These are phyloP conservation scores for Myochromella boudieri DNA, from an alignment of 768 basidiomycete genomes.

Conservation along the genomic window DNA sequence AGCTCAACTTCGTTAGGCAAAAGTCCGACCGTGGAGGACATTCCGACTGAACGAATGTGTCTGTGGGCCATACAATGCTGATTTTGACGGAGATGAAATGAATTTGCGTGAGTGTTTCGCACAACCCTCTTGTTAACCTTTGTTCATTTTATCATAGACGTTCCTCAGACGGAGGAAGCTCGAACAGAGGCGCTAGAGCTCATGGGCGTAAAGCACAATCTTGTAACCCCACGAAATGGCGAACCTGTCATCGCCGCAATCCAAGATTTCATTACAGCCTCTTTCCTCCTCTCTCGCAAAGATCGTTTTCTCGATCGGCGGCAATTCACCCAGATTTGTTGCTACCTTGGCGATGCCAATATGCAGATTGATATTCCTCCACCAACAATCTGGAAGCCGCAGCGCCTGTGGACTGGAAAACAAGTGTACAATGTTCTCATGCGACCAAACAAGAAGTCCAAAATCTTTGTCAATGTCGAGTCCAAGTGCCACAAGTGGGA, in stretches of 20 bases:
- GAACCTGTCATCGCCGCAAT: slow-evolving; percentile 99
- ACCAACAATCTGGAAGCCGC: slow-evolving; percentile 91
- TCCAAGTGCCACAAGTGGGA: slow-evolving; percentile 91
- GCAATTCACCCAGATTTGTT: slow-evolving; percentile 96
- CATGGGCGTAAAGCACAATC: slow-evolving; percentile 95
- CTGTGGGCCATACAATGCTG: slow-evolving; percentile 98
- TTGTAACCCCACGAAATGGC: slow-evolving; percentile 97
- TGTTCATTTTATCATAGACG: slow-evolving; percentile 53
- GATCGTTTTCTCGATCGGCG: slow-evolving; percentile 92
- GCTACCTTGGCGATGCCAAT: slow-evolving; percentile 89
- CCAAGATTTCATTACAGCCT: slow-evolving; percentile 99
- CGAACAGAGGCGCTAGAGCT: slow-evolving; percentile 95
- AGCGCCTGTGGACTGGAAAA: slow-evolving; percentile 95
- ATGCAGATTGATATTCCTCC: slow-evolving; percentile 94
- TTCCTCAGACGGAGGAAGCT: slow-evolving; percentile 98
- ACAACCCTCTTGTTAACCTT: slow-evolving; percentile 2
- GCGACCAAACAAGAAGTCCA: slow-evolving; percentile 83
- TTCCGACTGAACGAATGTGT: slow-evolving; percentile 99
- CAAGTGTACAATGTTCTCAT: slow-evolving; percentile 98
- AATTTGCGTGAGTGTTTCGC: slow-evolving; percentile 75
- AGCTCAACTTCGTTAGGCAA: slow-evolving; percentile 45
- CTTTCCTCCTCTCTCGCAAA: slow-evolving; percentile 89
- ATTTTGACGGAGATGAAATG: slow-evolving; percentile 99
- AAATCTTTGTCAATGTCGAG: slow-evolving; percentile 92
- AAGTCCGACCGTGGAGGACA: slow-evolving; percentile 95